Evolutionary conservation across 805 yeast species (phyloP).

Genomic region (Debaryomyces prosopidis): DNA sequence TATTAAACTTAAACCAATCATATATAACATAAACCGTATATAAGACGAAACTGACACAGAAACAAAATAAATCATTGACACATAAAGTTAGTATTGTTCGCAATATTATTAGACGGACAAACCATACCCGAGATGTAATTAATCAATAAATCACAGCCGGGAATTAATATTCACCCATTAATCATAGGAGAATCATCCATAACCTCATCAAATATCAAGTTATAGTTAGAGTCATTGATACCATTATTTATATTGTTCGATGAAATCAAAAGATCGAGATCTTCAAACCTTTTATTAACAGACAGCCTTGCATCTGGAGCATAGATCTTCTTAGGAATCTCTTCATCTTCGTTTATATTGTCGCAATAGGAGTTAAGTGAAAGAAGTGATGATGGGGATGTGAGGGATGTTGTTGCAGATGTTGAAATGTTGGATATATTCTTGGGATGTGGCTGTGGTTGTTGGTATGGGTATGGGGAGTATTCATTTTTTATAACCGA

Average conservation of each 20-base stretch:
- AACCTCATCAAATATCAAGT: conserved; percentile 28
- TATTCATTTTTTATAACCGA: conserved; percentile 8
- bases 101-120: no score
- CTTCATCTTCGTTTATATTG: conserved; percentile 6
- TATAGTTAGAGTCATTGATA: conserved; percentile 17
- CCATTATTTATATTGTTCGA: conserved; percentile 2
- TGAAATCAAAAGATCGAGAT: background rate
- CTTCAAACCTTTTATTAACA: background rate
- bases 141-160: background rate
- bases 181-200: conserved; percentile 22
- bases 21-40: background rate
- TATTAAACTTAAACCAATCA: background rate
- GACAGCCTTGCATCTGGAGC: background rate
- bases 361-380: conserved; percentile 25
- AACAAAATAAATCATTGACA: background rate
- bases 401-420: conserved; percentile 17
- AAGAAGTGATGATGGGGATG: conserved; percentile 37
- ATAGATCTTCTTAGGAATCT: background rate
- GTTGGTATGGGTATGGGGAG: background rate
- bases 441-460: background rate
- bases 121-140: no score
- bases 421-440: background rate
- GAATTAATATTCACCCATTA: conserved; percentile 16
- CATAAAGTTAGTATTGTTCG: background rate
- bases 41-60: background rate